Evolutionary conservation across 176 grass and related monocot species (phyloP).

Genomic region (Rhynchospora pubera): DNA sequence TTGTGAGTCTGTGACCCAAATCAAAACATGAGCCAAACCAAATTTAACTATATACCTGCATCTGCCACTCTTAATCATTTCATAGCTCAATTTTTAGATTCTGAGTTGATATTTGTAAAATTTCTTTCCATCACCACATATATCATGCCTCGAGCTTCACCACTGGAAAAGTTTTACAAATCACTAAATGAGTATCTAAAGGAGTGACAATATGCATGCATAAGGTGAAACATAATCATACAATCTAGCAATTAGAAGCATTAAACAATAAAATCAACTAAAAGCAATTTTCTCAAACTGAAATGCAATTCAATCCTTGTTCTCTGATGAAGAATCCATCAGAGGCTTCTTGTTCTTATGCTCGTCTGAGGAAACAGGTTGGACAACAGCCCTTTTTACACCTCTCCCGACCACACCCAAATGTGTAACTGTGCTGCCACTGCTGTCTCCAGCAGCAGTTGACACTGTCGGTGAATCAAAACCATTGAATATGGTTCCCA

Average conservation of each 20-base stretch:
- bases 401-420: constrained; percentile 93
- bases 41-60: not conserved
- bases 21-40: not conserved
- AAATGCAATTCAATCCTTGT: constrained; percentile 14
- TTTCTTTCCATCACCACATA: not conserved
- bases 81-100: not conserved
- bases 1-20: not conserved
- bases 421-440: constrained; percentile 62
- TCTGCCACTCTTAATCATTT: not conserved
- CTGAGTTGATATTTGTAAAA: not conserved
- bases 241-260: not conserved
- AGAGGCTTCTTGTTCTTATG: not conserved
- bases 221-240: not conserved
- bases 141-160: not conserved
- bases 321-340: constrained; percentile 5
- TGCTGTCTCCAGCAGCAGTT: constrained; percentile 42
- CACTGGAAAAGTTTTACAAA: not conserved
- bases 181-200: not conserved
- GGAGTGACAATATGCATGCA: not conserved
- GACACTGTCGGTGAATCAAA: constrained; percentile 69
- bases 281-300: not conserved
- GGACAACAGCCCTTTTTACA: constrained; percentile 62
- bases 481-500: constrained; percentile 46
- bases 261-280: not conserved
- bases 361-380: constrained; percentile 27